Evolutionary conservation across 2,329 filamentous ascomycete species (phyloP).

Genomic region (Claviceps sp.): DNA sequence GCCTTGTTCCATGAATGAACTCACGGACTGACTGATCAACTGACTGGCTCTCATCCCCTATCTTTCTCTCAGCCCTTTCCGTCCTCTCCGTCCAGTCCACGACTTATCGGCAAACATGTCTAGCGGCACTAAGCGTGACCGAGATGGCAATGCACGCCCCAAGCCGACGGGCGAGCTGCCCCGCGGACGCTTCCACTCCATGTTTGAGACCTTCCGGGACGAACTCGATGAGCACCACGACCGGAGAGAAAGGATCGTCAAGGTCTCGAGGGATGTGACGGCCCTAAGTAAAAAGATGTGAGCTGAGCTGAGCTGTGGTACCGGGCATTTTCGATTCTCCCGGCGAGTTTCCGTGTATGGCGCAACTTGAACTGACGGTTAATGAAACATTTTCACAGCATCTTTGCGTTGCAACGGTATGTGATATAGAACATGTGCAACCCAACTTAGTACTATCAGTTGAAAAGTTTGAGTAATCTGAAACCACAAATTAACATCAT

Average conservation of each 20-base stretch:
- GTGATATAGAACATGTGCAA: not conserved
- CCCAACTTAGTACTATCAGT: no score
- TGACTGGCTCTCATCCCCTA: not conserved
- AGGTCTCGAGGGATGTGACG: constrained; percentile 84
- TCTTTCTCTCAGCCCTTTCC: no score
- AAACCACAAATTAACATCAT: not conserved
- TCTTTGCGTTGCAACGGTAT: constrained; percentile 27
- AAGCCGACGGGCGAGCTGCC: constrained; percentile 24
- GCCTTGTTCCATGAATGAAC: not conserved
- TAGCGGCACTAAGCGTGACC: constrained; percentile 38
- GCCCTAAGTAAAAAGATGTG: constrained; percentile 95
- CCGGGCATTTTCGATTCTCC: no score
- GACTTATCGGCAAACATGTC: constrained; percentile 14
- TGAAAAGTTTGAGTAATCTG: no score
- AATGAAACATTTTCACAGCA: constrained; percentile 13
- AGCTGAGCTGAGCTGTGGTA: constrained; percentile 12
- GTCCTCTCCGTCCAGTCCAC: not conserved
- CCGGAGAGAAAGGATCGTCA: constrained; percentile 77
- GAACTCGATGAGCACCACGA: constrained; percentile 94
- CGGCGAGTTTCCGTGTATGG: not conserved
- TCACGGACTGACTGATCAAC: not conserved
- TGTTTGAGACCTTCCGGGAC: constrained; percentile 76
- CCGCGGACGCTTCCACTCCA: constrained; percentile 42
- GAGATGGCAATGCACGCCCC: constrained; percentile 33
- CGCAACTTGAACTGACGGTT: not conserved